A percentile compares a stretch with the other conserved stretches of the same genome.
phyloP scores from a whole-genome alignment of 495 filamentous ascomycete genomes.

The Penicillium pulvis region DNA sequence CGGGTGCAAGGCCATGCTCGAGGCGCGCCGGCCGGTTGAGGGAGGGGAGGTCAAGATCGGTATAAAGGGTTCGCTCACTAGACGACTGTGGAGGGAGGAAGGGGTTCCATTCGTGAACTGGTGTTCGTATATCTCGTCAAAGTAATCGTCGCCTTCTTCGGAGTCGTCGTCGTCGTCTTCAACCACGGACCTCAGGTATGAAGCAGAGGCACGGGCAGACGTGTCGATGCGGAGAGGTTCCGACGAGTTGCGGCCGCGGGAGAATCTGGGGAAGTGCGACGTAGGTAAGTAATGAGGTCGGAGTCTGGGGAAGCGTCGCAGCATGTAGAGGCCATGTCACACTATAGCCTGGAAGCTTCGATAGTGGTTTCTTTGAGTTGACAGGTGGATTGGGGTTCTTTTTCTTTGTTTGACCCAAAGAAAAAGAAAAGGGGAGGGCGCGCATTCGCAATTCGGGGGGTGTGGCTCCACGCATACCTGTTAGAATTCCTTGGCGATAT shows the following conservation, averaged over 20 bases:
- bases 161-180: constrained; percentile 36
- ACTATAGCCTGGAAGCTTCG: neutral
- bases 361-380: neutral
- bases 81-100: constrained; percentile 45
- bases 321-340: constrained; percentile 30
- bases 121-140: constrained; percentile 33
- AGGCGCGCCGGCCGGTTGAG: constrained; percentile 37
- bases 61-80: constrained; percentile 52
- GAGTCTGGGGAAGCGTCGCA: constrained; percentile 21
- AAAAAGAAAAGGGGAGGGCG: constrained; percentile 13
- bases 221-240: constrained; percentile 45
- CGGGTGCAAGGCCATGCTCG: constrained; percentile 49
- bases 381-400: neutral
- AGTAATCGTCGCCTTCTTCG: constrained; percentile 35
- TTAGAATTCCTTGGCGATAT: constrained; percentile 43
- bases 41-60: constrained; percentile 45
- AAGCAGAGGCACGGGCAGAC: constrained; percentile 33
- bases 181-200: constrained; percentile 24
- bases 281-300: constrained; percentile 34
- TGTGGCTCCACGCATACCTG: constrained; percentile 39
- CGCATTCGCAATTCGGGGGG: constrained; percentile 5
- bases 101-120: constrained; percentile 48
- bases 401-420: neutral
- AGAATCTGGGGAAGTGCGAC: constrained; percentile 37
- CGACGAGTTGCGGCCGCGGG: constrained; percentile 34